These are phyloP conservation scores for Chenopodium album DNA, from an alignment of 148 eudicot genomes.

Conservation along the genomic window DNA sequence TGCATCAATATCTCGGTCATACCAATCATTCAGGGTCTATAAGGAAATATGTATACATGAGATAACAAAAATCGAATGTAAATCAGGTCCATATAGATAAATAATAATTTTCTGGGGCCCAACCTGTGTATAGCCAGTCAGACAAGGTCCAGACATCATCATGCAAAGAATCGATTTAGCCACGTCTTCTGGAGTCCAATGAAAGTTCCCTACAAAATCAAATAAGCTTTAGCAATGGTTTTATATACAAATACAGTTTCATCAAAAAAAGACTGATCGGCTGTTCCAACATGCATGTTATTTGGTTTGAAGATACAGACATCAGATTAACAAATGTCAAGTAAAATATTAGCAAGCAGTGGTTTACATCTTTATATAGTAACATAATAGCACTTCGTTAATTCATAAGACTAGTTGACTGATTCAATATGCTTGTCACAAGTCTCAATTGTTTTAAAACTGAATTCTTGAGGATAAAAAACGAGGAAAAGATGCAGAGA, in stretches of 20 bases:
- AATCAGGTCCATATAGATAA: conserved; percentile 16
- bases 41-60: conserved; percentile 25
- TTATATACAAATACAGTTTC: background rate
- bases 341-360: background rate
- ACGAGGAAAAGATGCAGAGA: background rate
- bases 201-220: conserved; percentile 75
- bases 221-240: background rate
- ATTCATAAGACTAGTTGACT: background rate
- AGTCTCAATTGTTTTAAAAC: background rate
- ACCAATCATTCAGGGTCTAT: conserved; percentile 98
- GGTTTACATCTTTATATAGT: background rate
- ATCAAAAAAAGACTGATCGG: background rate
- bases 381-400: background rate
- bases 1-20: conserved; percentile 95
- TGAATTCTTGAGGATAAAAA: background rate
- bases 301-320: background rate
- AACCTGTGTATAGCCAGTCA: conserved; percentile 97
- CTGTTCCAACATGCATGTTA: background rate
- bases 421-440: background rate
- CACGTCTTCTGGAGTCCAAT: conserved; percentile 86
- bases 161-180: conserved; percentile 89
- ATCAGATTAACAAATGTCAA: background rate
- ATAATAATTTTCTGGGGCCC: background rate
- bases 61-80: conserved; percentile 9
- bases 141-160: conserved; percentile 93